A percentile compares a stretch with the other conserved stretches of the same genome.
Conservation (phyloP, 106 monocot species). For the Gastrodia elata region DNA sequence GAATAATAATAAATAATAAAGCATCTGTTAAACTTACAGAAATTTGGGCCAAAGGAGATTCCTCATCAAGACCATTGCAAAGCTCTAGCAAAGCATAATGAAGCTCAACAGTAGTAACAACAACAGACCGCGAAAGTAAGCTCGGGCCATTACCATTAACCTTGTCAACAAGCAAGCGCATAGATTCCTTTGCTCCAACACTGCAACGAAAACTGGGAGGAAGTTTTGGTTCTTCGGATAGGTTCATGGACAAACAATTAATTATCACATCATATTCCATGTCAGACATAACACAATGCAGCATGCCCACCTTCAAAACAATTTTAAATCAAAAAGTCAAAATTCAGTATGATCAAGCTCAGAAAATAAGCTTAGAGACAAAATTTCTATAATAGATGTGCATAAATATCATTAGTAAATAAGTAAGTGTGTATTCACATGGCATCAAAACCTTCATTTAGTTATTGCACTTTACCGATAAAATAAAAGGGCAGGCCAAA, state of each 20-base stretch:
- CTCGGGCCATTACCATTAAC: constrained; percentile 71
- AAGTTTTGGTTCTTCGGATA: constrained; percentile 68
- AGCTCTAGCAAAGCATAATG: constrained; percentile 78
- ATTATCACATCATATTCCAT: constrained; percentile 87
- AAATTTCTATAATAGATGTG: background rate
- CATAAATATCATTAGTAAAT: background rate
- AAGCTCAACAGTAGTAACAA: constrained; percentile 51
- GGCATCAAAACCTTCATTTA: background rate
- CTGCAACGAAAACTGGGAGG: constrained; percentile 80
- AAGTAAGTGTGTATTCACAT: background rate
- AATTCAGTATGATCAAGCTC: background rate
- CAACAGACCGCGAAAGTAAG: constrained; percentile 50
- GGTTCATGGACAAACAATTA: constrained; percentile 66
- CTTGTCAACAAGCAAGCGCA: constrained; percentile 81
- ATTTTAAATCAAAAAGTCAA: constrained; percentile 8
- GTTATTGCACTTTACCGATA: background rate
- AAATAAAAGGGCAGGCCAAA: background rate
- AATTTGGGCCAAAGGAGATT: constrained; percentile 79
- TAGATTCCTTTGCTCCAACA: constrained; percentile 58
- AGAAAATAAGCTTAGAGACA: background rate
- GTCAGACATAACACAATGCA: constrained; percentile 78
- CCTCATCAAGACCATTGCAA: constrained; percentile 56
- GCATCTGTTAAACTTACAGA: constrained; percentile 36
- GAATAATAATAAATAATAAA: background rate
- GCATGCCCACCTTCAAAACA: constrained; percentile 58